Percentiles rank a stretch among this genome's conserved stretches.
Conservation (phyloP, 441 rosid genomes). For the Syzygium malaccense region DNA sequence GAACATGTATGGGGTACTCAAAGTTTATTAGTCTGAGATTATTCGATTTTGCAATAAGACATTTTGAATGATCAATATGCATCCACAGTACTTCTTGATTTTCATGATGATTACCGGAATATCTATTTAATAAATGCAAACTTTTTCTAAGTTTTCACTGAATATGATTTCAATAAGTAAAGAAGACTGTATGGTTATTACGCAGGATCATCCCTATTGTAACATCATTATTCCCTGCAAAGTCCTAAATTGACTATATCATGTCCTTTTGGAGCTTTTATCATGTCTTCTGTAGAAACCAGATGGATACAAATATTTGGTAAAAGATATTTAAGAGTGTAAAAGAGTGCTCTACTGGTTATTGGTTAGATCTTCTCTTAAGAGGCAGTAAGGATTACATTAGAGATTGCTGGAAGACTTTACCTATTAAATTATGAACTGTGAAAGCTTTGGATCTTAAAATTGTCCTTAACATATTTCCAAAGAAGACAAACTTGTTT, state of each 20-base stretch:
- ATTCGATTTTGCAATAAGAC: background rate
- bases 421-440: background rate
- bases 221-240: background rate
- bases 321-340: background rate
- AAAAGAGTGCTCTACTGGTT: background rate
- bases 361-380: background rate
- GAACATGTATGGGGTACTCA: background rate
- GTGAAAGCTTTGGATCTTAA: background rate
- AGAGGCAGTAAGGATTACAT: background rate
- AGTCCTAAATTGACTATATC: background rate
- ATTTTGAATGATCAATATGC: background rate
- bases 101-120: background rate
- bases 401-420: background rate
- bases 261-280: background rate
- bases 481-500: background rate
- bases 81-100: background rate
- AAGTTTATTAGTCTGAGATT: background rate
- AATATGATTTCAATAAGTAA: background rate
- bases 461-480: background rate
- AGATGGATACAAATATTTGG: background rate
- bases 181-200: background rate
- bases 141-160: background rate
- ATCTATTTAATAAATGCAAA: background rate
- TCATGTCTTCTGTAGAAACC: background rate
- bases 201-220: background rate